Conservation (phyloP, 257 asterid species). For the Plectranthus barbatus region DNA sequence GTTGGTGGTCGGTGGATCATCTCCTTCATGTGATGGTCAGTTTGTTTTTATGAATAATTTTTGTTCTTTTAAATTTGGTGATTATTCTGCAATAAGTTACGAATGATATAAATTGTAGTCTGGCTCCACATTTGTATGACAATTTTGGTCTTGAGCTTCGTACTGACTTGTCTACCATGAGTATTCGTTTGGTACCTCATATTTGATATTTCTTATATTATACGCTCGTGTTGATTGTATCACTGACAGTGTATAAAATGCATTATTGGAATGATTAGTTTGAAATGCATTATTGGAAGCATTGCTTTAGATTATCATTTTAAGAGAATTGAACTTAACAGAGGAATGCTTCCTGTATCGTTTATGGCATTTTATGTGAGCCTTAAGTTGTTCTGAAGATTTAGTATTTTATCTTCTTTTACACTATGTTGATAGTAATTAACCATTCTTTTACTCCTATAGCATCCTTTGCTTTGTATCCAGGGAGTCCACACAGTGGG, state of each 20-base stretch:
- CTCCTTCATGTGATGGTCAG: constrained; percentile 65
- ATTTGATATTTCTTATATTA: not conserved
- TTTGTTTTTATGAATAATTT: not conserved
- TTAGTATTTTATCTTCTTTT: not conserved
- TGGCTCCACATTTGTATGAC: not conserved
- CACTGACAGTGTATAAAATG: not conserved
- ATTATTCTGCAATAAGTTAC: not conserved
- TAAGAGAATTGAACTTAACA: not conserved
- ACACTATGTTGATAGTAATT: constrained; percentile 15
- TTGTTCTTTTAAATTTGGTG: not conserved
- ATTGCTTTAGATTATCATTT: not conserved
- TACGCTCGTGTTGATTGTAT: not conserved
- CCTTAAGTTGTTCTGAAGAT: not conserved
- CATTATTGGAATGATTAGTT: not conserved
- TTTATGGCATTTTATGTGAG: not conserved
- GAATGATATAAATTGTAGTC: not conserved
- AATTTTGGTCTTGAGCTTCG: not conserved
- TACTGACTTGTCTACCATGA: not conserved
- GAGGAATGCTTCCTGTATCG: not conserved
- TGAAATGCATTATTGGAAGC: not conserved
- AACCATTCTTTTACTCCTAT: constrained; percentile 36
- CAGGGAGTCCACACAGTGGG: constrained; percentile 58
- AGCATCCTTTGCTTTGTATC: constrained; percentile 34
- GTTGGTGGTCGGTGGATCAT: constrained; percentile 41
- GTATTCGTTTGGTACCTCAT: no score